phyloP scores from a whole-genome alignment of 1,284 basidiomycete species.

The Naganishia albida region DNA sequence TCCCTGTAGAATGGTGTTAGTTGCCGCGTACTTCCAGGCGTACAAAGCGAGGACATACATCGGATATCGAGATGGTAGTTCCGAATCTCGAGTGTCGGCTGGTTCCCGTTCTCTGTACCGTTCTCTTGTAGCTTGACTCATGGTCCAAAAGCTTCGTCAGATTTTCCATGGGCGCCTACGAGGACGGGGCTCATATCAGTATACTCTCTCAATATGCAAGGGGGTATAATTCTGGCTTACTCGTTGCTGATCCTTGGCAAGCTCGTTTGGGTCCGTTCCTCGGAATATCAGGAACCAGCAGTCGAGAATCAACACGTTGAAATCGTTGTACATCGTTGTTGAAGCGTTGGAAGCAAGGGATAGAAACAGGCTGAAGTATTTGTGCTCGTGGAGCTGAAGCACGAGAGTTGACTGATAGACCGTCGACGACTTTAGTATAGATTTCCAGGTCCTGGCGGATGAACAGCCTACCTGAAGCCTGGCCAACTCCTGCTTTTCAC shows the following conservation, averaged over 20 bases:
- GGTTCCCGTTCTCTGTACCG: conserved; percentile 55
- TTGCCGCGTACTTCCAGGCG: too few relatives aligned
- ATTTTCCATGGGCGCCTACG: conserved; percentile 63
- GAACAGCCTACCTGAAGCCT: conserved; percentile 62
- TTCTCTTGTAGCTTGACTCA: conserved; percentile 66
- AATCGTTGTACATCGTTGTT: conserved; percentile 73
- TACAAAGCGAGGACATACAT: conserved; percentile 49
- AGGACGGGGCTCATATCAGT: not conserved
- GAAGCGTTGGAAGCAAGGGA: conserved; percentile 77
- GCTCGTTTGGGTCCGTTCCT: conserved; percentile 65
- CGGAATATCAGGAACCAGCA: conserved; percentile 85
- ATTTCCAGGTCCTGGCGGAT: too few relatives aligned
- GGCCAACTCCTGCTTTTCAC: conserved; percentile 73
- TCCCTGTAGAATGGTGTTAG: conserved; percentile 39
- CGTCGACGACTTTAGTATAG: too few relatives aligned
- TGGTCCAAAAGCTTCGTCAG: conserved; percentile 69
- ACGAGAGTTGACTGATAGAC: conserved; percentile 64
- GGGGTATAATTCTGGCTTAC: conserved; percentile 54
- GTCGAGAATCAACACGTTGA: conserved; percentile 85
- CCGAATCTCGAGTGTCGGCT: conserved; percentile 91
- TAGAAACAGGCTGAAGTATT: conserved; percentile 73
- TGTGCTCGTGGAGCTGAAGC: conserved; percentile 68
- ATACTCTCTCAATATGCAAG: not conserved
- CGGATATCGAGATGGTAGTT: conserved; percentile 79
- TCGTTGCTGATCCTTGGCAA: conserved; percentile 69